A percentile compares a stretch with the other conserved stretches of the same genome.
phyloP scores from a whole-genome alignment of 371 early-diverging fungal genomes.

The Phascolomyces articulosus region DNA sequence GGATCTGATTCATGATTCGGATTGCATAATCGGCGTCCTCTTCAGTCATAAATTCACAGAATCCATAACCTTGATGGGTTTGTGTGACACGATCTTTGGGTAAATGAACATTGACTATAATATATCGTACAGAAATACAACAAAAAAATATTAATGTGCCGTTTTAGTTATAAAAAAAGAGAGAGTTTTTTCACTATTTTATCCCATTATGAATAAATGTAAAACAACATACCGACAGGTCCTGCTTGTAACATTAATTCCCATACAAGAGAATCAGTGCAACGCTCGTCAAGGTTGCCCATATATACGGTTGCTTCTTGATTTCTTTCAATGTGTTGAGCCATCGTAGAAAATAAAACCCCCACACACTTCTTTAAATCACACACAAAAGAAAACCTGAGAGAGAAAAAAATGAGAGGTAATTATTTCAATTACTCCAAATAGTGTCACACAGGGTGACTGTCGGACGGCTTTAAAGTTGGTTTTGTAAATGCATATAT shows the following conservation, averaged over 20 bases:
- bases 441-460: no score
- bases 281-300: conserved; percentile 96
- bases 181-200: not conserved
- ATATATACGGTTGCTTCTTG: conserved; percentile 97
- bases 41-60: conserved; percentile 92
- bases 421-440: no score
- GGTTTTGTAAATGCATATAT: no score
- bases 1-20: conserved; percentile 95
- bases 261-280: conserved; percentile 93
- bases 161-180: not conserved
- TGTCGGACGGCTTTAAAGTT: no score
- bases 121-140: not conserved
- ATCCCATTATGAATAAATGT: not conserved
- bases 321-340: conserved; percentile 67
- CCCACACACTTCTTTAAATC: not conserved
- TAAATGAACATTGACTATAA: conserved; percentile 87
- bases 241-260: conserved; percentile 99
- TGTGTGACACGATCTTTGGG: conserved; percentile 98
- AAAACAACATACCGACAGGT: conserved; percentile 77
- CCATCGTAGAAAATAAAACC: conserved; percentile 7
- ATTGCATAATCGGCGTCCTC: conserved; percentile 98
- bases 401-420: no score
- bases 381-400: conserved; percentile 1
- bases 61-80: conserved; percentile 95
- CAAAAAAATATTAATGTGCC: no score